A percentile compares a stretch with the other conserved stretches of the same genome.
phyloP scores from a whole-genome alignment of 306 rosid species.

The Macrotyloma uniflorum region DNA sequence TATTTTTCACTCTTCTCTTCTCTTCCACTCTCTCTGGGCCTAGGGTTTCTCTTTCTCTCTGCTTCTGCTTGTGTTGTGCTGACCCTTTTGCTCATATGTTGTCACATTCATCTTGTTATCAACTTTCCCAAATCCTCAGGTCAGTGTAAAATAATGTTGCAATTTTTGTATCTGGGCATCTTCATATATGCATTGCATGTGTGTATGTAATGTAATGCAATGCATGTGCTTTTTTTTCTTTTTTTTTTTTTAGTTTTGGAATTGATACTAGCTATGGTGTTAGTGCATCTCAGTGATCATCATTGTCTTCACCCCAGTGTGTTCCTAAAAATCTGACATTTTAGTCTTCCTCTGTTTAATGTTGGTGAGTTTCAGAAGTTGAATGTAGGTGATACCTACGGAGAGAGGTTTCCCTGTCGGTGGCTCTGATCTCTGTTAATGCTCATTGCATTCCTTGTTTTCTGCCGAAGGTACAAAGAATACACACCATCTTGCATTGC shows the following conservation, averaged over 20 bases:
- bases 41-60: constrained; percentile 43
- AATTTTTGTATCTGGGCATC: neutral
- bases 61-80: neutral
- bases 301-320: neutral
- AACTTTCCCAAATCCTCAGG: constrained; percentile 2
- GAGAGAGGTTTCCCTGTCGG: constrained; percentile 25
- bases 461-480: constrained; percentile 22
- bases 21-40: neutral
- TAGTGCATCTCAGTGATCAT: neutral
- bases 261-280: neutral
- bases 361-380: constrained; percentile 28
- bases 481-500: neutral
- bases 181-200: constrained; percentile 20
- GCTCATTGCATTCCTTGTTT: constrained; percentile 35
- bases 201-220: constrained; percentile 10
- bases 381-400: constrained; percentile 2
- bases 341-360: constrained; percentile 5
- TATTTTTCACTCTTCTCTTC: neutral
- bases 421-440: constrained; percentile 42
- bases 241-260: neutral
- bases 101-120: constrained; percentile 14
- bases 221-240: constrained; percentile 18
- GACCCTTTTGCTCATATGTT: neutral
- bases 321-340: constrained; percentile 2
- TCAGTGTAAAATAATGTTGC: neutral